These are phyloP conservation scores for Hyparrhenia diplandra DNA, from an alignment of 176 grass and related monocot genomes.

Conservation along the genomic window DNA sequence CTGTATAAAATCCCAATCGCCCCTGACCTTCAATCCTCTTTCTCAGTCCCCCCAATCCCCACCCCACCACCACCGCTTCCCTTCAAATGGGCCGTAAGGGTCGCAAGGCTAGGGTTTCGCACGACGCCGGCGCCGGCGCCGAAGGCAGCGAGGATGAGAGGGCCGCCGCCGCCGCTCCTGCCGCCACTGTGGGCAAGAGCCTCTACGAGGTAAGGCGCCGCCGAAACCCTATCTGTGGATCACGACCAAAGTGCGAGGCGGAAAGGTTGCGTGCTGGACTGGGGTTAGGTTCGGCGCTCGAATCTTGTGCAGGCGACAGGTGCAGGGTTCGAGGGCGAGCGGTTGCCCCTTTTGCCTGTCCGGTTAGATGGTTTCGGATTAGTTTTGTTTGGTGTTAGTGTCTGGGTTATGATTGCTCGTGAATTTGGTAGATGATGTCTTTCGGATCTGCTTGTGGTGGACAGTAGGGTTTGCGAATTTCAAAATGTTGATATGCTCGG, in stretches of 20 bases:
- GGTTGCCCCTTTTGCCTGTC: neutral
- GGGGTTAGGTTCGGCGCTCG: neutral
- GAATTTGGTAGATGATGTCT: neutral
- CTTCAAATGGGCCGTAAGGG: slow-evolving; percentile 33
- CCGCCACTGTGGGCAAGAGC: slow-evolving; percentile 28
- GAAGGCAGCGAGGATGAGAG: slow-evolving; percentile 6
- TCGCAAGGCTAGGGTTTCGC: slow-evolving; percentile 55
- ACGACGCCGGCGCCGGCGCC: slow-evolving; percentile 16
- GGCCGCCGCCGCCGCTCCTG: neutral
- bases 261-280: neutral
- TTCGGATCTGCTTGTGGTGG: neutral
- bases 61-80: neutral
- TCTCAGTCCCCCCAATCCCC: neutral
- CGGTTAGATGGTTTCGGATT: neutral
- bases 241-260: neutral
- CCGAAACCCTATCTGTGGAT: neutral
- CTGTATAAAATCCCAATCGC: slow-evolving; percentile 16
- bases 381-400: neutral
- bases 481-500: neutral
- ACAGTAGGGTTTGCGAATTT: neutral
- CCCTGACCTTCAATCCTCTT: neutral
- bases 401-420: no score
- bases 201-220: slow-evolving; percentile 79
- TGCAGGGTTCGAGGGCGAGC: neutral
- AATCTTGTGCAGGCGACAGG: neutral